Evolutionary conservation across 2,329 filamentous ascomycete genomes (phyloP).

Genomic region (Ophiostoma tasmaniense): DNA sequence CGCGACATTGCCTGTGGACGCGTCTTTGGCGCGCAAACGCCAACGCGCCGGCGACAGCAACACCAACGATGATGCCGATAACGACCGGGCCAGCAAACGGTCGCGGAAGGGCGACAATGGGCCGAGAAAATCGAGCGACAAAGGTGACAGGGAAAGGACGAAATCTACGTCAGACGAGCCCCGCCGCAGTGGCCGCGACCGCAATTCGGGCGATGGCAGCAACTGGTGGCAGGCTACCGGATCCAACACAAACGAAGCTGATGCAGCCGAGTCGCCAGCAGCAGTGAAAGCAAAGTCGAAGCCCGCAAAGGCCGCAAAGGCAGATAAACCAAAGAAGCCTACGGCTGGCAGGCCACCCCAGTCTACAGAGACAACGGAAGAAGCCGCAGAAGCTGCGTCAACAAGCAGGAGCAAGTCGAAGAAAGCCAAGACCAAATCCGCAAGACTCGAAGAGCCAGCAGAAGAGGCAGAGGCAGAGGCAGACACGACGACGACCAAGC

Average conservation of each 20-base stretch:
- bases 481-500: not conserved
- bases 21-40: conserved; percentile 1
- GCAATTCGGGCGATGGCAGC: conserved; percentile 17
- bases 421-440: not conserved
- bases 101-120: not conserved
- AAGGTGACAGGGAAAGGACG: not conserved
- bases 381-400: not conserved
- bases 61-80: conserved; percentile 1
- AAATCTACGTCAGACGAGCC: not conserved
- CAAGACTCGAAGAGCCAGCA: not conserved
- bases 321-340: not conserved
- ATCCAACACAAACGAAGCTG: not conserved
- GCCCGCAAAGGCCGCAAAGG: not conserved
- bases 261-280: not conserved
- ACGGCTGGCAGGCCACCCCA: not conserved
- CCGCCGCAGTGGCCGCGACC: conserved; percentile 20
- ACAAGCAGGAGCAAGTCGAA: not conserved
- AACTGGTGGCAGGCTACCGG: conserved; percentile 1
- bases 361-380: not conserved
- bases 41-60: not conserved
- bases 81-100: conserved; percentile 12
- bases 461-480: not conserved
- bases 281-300: not conserved
- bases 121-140: not conserved
- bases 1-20: not conserved